Evolutionary conservation across 2,329 filamentous ascomycete genomes (phyloP).

Genomic region (Aspergillus neotritici): DNA sequence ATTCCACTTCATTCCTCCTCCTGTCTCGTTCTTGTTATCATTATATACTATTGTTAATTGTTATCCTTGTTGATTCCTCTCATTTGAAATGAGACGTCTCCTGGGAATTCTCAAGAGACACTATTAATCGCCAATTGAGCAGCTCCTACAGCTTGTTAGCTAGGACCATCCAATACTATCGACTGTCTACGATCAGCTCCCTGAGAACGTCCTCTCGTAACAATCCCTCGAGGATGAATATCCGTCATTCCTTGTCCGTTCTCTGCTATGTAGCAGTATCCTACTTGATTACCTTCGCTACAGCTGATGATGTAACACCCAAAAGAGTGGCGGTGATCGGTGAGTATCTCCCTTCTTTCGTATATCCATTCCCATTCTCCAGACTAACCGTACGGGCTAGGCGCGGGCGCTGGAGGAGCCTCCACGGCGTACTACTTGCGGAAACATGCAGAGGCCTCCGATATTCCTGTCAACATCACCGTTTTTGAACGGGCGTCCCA

Average conservation of each 20-base stretch:
- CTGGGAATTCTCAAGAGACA: too few relatives aligned
- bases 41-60: too few relatives aligned
- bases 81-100: too few relatives aligned
- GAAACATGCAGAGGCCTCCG: slow-evolving; percentile 58
- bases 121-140: too few relatives aligned
- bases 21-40: background rate
- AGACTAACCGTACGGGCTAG: slow-evolving; percentile 41
- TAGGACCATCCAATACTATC: too few relatives aligned
- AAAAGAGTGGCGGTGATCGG: slow-evolving; percentile 35
- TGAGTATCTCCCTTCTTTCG: slow-evolving; percentile 11
- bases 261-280: slow-evolving; percentile 8
- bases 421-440: slow-evolving; percentile 79
- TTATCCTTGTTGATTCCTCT: too few relatives aligned
- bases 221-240: background rate
- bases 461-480: slow-evolving; percentile 69
- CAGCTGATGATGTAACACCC: slow-evolving; percentile 16
- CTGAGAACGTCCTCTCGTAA: too few relatives aligned
- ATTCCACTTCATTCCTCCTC: background rate
- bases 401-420: slow-evolving; percentile 81
- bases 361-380: slow-evolving; percentile 1
- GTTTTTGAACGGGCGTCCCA: slow-evolving; percentile 75
- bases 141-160: too few relatives aligned
- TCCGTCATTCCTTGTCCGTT: background rate
- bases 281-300: slow-evolving; percentile 14
- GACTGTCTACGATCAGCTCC: too few relatives aligned